Base-by-base conservation (phyloP, 225 moss, liverwort and hornwort species). In the Ulota crispa region DNA sequence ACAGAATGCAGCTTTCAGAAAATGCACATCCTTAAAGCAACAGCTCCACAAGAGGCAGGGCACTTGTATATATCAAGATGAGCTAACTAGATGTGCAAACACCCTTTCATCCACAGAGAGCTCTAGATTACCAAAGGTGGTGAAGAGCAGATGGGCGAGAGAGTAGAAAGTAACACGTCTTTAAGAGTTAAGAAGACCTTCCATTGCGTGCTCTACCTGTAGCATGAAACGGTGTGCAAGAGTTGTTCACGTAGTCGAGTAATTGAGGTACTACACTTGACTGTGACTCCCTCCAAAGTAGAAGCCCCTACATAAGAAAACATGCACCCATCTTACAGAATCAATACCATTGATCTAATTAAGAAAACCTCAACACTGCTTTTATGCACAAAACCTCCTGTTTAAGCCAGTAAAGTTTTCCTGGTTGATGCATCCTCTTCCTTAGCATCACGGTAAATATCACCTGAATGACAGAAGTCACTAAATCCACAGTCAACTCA, bases 151-250 rank as follows among this genome's bases (percentile, higher is more conserved):
- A 78, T 43, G 72, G 31, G 34, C 23, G 26, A 65, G 20, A 78
- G 55, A 57, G 57, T 30, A 56, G 56, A 68, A 82, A 76, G 31
- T 30, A 71, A 47, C 73, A 77, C 4, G 53, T 72, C 59, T 41
- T 59, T 50, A 18, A 50, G 50, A 50, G 5, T 0, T 50, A 20
- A 74, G 18, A 70, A 74, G 39, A 53, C 18, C 63, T 75, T 34
- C 28, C 13, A 9, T 42, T 34, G 26, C 57, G 61, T 80, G 18
- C 18, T 50, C 78, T 78, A 92, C 92, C 90, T 69, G 92, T 90
- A 73, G 92, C 92, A 55, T 92, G 92, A 75, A 89, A 92, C n/a
- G 90, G 87, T 53, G 92, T 90, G 78, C 92, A 90, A 36, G 92
- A 92, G 78, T 87, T 92, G 79, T 92, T 92, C 80, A 92, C 83